Percentiles rank a stretch among this genome's conserved stretches.
These are phyloP conservation scores for Coniosporium tulheliwenetii DNA, from an alignment of 2,329 filamentous ascomycete species.

Conservation along the genomic window DNA sequence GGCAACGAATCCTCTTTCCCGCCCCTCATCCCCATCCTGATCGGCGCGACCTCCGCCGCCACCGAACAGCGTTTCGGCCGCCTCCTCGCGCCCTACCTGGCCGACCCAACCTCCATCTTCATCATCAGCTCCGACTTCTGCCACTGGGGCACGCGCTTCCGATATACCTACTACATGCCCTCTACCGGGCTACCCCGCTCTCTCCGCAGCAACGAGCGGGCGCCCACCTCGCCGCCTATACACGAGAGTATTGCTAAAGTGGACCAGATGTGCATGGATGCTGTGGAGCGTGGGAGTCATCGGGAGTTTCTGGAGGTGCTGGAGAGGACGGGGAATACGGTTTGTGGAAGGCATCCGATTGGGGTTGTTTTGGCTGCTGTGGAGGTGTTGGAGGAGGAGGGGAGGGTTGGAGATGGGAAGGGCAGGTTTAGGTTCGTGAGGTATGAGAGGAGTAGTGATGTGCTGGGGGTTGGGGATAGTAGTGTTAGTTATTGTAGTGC, in stretches of 20 bases:
- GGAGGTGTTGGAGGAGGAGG: conserved; percentile 39
- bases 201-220: conserved; percentile 23
- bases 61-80: conserved; percentile 55
- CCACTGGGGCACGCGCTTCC: conserved; percentile 80
- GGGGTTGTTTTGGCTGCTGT: conserved; percentile 82
- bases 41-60: conserved; percentile 54
- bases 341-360: conserved; percentile 90
- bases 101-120: conserved; percentile 62
- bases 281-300: conserved; percentile 64
- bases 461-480: conserved; percentile 50
- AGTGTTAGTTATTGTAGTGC: conserved; percentile 95
- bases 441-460: conserved; percentile 76
- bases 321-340: conserved; percentile 65
- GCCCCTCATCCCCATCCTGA: conserved; percentile 66
- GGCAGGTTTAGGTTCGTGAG: conserved; percentile 62
- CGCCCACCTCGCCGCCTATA: conserved; percentile 40
- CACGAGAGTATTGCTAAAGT: conserved; percentile 73
- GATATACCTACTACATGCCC: conserved; percentile 65
- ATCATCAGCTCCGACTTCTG: conserved; percentile 93
- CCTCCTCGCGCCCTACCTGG: conserved; percentile 63
- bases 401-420: conserved; percentile 9
- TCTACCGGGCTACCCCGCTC: conserved; percentile 26
- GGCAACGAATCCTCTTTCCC: conserved; percentile 42
- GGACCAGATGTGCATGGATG: conserved; percentile 70
- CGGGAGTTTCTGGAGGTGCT: conserved; percentile 54